Evolutionary conservation across 1,139 yeast genomes (phyloP), one percentile per base, ranked within the genome.

Genomic region (Saccharomycopsis crataegensis): DNA sequence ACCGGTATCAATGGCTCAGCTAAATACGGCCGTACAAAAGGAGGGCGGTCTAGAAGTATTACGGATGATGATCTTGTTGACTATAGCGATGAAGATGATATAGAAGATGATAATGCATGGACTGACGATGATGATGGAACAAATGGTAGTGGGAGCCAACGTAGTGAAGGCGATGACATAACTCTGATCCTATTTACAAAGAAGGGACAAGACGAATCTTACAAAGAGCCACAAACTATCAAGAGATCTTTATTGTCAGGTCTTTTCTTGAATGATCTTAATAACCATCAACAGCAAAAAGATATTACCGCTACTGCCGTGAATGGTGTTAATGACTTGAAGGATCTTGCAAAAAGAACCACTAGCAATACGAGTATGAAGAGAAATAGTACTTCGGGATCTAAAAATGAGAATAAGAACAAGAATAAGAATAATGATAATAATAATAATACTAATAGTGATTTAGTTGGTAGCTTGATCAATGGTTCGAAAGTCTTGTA

Each of bases 81-180:
- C 11, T 28, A 38, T 46, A 42, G 33, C n/a, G 50, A 48, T n/a
- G 46, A 46, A 31, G 41, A 45, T 17, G 46, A 42, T 22, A 43
- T 43, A 28, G 53, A 49, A 12, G 57, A 55, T 47, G 50, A 53
- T 41, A 56, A 56, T 47, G 58, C 31, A 16, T 56, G 58, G 58
- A 56, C 57, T 11, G 58, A 56, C 34, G 57, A 56, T 32, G 58
- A 56, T 37, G 57, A 53, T 37, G 53, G 42, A 14, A 28, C 33
- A 14, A 45, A 43, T 14, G 8, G 42, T 14, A 32, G 42, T 12
- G 45, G 28, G 11, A 28, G 46, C 14, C 7, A 17, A 32, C 34
- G 41, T 14, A 37, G 46, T 12, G 28, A 22, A 3, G 28, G 47
- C 16, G 36, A n/a, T 28, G 9, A 33, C 22, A 14, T 38, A 31